Conservation (phyloP, 192 early-diverging fungal species). For the Chytriomyces sp. region DNA sequence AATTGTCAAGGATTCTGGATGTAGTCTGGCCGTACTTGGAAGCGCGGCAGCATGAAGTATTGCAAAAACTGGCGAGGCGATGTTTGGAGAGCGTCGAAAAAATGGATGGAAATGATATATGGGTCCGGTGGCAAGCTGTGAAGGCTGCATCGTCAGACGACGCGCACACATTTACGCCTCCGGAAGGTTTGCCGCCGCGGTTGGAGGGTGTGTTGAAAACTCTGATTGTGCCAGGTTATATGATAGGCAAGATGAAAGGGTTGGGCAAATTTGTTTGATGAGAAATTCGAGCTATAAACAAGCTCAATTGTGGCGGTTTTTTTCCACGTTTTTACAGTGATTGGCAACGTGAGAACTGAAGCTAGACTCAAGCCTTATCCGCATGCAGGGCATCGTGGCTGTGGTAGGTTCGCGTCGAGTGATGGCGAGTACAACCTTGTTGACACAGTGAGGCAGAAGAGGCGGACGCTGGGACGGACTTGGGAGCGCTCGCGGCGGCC, state of each 20-base stretch:
- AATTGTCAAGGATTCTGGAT: neutral
- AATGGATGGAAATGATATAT: constrained; percentile 26
- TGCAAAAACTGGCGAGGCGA: neutral
- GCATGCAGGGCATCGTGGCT: too few species aligned
- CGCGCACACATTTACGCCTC: neutral
- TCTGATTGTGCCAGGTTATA: neutral
- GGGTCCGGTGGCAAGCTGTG: constrained; percentile 1
- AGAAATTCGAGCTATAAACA: too few species aligned
- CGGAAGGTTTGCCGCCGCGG: neutral
- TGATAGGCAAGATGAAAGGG: neutral
- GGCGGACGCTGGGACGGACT: too few species aligned
- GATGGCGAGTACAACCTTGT: too few species aligned
- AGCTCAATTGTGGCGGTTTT: too few species aligned
- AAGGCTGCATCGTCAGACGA: neutral
- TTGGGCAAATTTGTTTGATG: neutral
- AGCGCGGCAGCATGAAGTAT: neutral
- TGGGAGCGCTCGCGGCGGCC: too few species aligned
- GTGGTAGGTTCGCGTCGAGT: too few species aligned
- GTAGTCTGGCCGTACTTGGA: constrained; percentile 15
- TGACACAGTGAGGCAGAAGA: too few species aligned
- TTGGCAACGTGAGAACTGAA: too few species aligned
- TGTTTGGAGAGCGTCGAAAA: neutral
- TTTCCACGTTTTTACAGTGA: too few species aligned
- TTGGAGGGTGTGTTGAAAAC: neutral
- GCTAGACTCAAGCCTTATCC: too few species aligned